Evolutionary conservation across 805 yeast genomes (phyloP).

Genomic region (Cyberlindnera maritima): DNA sequence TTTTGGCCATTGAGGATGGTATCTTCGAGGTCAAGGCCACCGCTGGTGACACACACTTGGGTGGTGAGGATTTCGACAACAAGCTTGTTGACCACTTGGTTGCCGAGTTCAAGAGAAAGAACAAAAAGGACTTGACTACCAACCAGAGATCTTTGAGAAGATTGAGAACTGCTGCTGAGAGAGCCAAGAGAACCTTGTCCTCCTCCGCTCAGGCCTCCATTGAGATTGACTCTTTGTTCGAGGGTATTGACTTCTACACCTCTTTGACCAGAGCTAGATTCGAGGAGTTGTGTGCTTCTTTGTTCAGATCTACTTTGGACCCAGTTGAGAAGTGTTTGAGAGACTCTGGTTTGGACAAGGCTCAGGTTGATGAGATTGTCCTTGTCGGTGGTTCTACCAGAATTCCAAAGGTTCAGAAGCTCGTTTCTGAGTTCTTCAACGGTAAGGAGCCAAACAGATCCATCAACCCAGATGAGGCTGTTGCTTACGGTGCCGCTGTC

Average conservation of each 20-base stretch:
- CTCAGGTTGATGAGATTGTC: slow-evolving; percentile 87
- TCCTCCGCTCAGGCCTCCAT: slow-evolving; percentile 93
- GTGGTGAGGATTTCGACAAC: slow-evolving; percentile 36
- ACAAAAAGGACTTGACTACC: slow-evolving; percentile 86
- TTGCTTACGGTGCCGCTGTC: slow-evolving; percentile 98
- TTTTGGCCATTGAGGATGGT: slow-evolving; percentile 91
- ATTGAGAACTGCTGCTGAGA: slow-evolving; percentile 65
- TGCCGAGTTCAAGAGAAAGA: slow-evolving; percentile 94
- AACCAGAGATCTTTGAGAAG: slow-evolving; percentile 98
- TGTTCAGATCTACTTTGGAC: slow-evolving; percentile 89
- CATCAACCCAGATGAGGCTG: slow-evolving; percentile 98
- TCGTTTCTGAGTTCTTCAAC: slow-evolving; percentile 93
- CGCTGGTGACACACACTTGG: slow-evolving; percentile 32
- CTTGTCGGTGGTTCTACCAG: slow-evolving; percentile 98
- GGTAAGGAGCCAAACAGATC: slow-evolving; percentile 97
- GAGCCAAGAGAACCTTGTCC: slow-evolving; percentile 85
- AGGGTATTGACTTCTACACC: slow-evolving; percentile 96
- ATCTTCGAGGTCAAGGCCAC: slow-evolving; percentile 96
- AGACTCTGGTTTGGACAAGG: slow-evolving; percentile 88
- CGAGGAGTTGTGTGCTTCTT: slow-evolving; percentile 92
- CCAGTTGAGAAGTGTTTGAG: slow-evolving; percentile 94
- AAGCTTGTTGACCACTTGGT: slow-evolving; percentile 91
- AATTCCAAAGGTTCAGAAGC: slow-evolving; percentile 95
- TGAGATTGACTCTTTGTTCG: slow-evolving; percentile 91
- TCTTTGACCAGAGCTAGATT: slow-evolving; percentile 96